These are phyloP conservation scores for Nothophoma quercina DNA, from an alignment of 2,329 filamentous ascomycete genomes.

Conservation along the genomic window DNA sequence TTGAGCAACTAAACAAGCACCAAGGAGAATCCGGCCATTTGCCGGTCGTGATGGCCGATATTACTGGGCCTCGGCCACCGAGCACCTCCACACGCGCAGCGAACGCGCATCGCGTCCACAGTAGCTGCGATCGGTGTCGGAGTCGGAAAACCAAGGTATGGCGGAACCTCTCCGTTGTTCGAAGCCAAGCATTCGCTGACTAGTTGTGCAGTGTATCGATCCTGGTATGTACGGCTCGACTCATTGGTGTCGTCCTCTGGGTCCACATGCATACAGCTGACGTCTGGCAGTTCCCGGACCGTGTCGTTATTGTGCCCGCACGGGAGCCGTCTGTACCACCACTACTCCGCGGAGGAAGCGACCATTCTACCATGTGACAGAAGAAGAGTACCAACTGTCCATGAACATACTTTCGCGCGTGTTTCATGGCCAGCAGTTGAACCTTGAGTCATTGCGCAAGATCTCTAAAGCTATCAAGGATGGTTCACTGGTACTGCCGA, in stretches of 20 bases:
- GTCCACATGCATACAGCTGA: constrained; percentile 30
- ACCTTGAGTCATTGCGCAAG: constrained; percentile 42
- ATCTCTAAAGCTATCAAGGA: constrained; percentile 45
- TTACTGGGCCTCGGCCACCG: constrained; percentile 25
- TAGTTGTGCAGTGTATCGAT: constrained; percentile 45
- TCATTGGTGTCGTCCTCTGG: constrained; percentile 13
- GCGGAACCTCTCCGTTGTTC: constrained; percentile 2
- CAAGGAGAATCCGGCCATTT: not conserved
- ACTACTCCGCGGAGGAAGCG: constrained; percentile 47
- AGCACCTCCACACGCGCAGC: constrained; percentile 32
- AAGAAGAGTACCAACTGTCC: constrained; percentile 50
- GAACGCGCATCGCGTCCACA: constrained; percentile 46
- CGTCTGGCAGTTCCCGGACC: constrained; percentile 45
- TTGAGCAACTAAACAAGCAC: not conserved
- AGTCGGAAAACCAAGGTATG: constrained; percentile 49
- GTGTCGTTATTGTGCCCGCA: constrained; percentile 49
- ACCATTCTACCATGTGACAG: constrained; percentile 51
- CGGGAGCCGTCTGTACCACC: constrained; percentile 45
- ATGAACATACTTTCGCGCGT: constrained; percentile 49
- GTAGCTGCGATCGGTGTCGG: constrained; percentile 49
- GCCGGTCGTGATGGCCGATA: constrained; percentile 36
- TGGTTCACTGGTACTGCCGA: constrained; percentile 36
- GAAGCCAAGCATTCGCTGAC: constrained; percentile 37
- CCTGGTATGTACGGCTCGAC: constrained; percentile 38
- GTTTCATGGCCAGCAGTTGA: constrained; percentile 47